Evolutionary conservation across 805 yeast genomes (phyloP).

Genomic region (Candida glaebosa): DNA sequence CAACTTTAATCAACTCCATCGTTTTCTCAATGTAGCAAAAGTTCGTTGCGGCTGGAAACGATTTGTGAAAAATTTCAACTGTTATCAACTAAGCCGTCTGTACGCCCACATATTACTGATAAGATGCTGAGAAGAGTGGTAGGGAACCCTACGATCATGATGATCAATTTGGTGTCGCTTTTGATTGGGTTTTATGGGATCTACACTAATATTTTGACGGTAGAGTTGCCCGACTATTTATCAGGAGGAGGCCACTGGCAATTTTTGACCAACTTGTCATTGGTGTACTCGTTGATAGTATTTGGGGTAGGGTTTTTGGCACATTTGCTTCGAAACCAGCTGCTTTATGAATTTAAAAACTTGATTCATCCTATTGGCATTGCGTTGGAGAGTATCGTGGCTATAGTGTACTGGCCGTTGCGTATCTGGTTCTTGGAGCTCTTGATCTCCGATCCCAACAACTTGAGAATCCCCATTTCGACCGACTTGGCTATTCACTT

Average conservation of each 20-base stretch:
- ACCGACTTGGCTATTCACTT: constrained; percentile 60
- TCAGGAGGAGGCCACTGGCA: constrained; percentile 64
- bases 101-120: too few species aligned
- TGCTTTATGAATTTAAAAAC: constrained; percentile 33
- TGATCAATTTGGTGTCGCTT: constrained; percentile 22
- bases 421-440: constrained; percentile 48
- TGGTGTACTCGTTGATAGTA: constrained; percentile 44
- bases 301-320: constrained; percentile 36
- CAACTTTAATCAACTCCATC: too few species aligned
- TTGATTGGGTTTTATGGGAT: constrained; percentile 28
- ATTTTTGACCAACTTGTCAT: constrained; percentile 66
- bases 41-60: too few species aligned
- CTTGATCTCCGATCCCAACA: constrained; percentile 38
- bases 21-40: too few species aligned
- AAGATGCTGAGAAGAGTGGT: constrained; percentile 17
- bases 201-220: constrained; percentile 11
- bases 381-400: constrained; percentile 58
- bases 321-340: constrained; percentile 23
- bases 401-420: constrained; percentile 68
- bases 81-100: too few species aligned
- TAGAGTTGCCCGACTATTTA: constrained; percentile 47
- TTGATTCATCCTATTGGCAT: constrained; percentile 51
- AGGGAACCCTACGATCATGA: constrained; percentile 27
- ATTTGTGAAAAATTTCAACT: too few species aligned
- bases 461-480: constrained; percentile 39